phyloP scores from a whole-genome alignment of 2,329 filamentous ascomycete species.

The Colletotrichum sidae region DNA sequence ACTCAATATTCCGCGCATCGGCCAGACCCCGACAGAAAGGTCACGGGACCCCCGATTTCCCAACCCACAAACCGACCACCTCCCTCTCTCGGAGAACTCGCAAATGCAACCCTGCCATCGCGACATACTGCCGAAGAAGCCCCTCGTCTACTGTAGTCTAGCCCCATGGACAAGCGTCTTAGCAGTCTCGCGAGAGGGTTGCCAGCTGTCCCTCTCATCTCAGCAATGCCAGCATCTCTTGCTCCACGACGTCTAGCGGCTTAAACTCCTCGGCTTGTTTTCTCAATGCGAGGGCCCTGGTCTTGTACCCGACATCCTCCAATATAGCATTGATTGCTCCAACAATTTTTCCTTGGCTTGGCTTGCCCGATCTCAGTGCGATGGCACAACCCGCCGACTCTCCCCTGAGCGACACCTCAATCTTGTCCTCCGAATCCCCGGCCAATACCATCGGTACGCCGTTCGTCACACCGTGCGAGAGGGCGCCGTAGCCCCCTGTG shows the following conservation, averaged over 20 bases:
- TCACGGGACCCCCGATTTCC: background rate
- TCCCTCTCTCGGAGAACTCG: background rate
- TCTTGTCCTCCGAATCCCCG: slow-evolving; percentile 51
- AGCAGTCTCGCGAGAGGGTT: background rate
- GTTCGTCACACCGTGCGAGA: slow-evolving; percentile 56
- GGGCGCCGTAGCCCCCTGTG: slow-evolving; percentile 61
- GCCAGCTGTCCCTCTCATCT: background rate
- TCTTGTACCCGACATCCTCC: slow-evolving; percentile 43
- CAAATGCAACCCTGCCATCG: slow-evolving; percentile 2
- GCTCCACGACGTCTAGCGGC: slow-evolving; percentile 2
- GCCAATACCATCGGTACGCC: slow-evolving; percentile 61
- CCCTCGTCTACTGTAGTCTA: background rate
- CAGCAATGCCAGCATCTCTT: slow-evolving; percentile 11
- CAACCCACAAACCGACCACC: slow-evolving; percentile 15
- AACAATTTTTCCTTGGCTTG: slow-evolving; percentile 43
- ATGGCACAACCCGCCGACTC: slow-evolving; percentile 57
- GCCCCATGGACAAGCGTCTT: background rate
- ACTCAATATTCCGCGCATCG: slow-evolving; percentile 9
- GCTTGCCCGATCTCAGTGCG: slow-evolving; percentile 52
- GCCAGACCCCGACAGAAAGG: slow-evolving; percentile 18
- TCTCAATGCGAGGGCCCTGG: slow-evolving; percentile 42
- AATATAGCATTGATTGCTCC: slow-evolving; percentile 47
- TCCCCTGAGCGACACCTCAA: slow-evolving; percentile 53
- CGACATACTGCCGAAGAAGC: background rate
- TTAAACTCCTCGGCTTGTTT: background rate